phyloP scores from a whole-genome alignment of 2,329 filamentous ascomycete genomes.

The Fusarium dimerum region DNA sequence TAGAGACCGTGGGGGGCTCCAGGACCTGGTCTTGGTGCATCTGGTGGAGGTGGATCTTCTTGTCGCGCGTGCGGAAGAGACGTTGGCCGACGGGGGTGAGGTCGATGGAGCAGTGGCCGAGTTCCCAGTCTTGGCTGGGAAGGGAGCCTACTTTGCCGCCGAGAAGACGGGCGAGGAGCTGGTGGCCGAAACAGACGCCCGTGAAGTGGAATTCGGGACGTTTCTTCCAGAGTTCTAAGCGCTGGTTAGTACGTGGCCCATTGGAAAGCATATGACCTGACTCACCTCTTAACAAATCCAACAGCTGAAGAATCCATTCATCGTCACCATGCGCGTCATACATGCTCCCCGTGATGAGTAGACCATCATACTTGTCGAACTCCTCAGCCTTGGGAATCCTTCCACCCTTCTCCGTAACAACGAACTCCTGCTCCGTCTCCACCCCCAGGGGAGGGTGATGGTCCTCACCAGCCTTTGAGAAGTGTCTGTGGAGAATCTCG shows the following conservation, averaged over 20 bases:
- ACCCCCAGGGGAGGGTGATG: slow-evolving; percentile 57
- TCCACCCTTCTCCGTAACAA: slow-evolving; percentile 51
- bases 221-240: slow-evolving; percentile 48
- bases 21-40: slow-evolving; percentile 79
- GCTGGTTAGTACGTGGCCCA: neutral
- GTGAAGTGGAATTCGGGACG: slow-evolving; percentile 60
- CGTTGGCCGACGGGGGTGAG: slow-evolving; percentile 67
- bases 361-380: slow-evolving; percentile 66
- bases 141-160: slow-evolving; percentile 67
- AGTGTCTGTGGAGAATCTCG: slow-evolving; percentile 52
- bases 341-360: slow-evolving; percentile 72
- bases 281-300: slow-evolving; percentile 54
- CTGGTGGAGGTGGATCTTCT: slow-evolving; percentile 64
- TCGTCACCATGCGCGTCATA: slow-evolving; percentile 70
- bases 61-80: slow-evolving; percentile 61
- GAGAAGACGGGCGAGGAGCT: slow-evolving; percentile 72
- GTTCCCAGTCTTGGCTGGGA: slow-evolving; percentile 69
- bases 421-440: slow-evolving; percentile 55
- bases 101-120: slow-evolving; percentile 65
- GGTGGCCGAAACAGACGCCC: slow-evolving; percentile 81
- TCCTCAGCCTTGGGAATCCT: slow-evolving; percentile 48
- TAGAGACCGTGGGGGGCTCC: slow-evolving; percentile 56
- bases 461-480: slow-evolving; percentile 49
- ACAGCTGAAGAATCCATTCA: slow-evolving; percentile 72
- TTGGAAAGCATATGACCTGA: neutral